Percentiles rank a stretch among this genome's conserved stretches.
These are phyloP conservation scores for Mycena venus DNA, from an alignment of 768 basidiomycete species.

Conservation along the genomic window DNA sequence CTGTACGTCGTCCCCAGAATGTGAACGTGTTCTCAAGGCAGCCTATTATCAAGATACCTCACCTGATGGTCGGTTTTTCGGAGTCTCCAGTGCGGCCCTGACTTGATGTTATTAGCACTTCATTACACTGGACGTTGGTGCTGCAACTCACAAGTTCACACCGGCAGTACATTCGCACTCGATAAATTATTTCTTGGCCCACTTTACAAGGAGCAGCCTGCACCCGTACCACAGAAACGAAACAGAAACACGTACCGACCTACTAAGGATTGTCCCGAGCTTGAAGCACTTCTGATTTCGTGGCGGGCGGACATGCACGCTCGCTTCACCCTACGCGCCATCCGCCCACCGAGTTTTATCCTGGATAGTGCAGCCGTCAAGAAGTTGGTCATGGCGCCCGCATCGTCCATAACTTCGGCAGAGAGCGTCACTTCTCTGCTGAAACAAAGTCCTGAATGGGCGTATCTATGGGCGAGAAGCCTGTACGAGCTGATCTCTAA, in stretches of 20 bases:
- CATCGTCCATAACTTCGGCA: conserved; percentile 7
- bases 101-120: background rate
- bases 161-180: background rate
- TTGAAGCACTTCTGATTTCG: conserved; percentile 24
- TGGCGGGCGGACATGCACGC: conserved; percentile 32
- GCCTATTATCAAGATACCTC: background rate
- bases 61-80: background rate
- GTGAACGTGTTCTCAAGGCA: background rate
- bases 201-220: background rate
- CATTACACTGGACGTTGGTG: conserved; percentile 5
- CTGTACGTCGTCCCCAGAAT: background rate
- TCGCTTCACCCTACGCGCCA: background rate
- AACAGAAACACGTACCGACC: conserved; percentile 15
- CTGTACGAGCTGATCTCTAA: background rate
- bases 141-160: background rate
- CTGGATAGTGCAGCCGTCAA: conserved; percentile 22
- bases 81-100: background rate
- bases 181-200: background rate
- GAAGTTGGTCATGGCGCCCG: conserved; percentile 22
- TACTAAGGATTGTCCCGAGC: conserved; percentile 13
- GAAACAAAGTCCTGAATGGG: conserved; percentile 40
- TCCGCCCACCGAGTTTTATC: conserved; percentile 36
- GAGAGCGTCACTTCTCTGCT: conserved; percentile 23
- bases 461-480: conserved; percentile 26
- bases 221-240: background rate